These are phyloP conservation scores for Monosporascus sp. DNA, from an alignment of 2,329 filamentous ascomycete genomes.

Conservation along the genomic window DNA sequence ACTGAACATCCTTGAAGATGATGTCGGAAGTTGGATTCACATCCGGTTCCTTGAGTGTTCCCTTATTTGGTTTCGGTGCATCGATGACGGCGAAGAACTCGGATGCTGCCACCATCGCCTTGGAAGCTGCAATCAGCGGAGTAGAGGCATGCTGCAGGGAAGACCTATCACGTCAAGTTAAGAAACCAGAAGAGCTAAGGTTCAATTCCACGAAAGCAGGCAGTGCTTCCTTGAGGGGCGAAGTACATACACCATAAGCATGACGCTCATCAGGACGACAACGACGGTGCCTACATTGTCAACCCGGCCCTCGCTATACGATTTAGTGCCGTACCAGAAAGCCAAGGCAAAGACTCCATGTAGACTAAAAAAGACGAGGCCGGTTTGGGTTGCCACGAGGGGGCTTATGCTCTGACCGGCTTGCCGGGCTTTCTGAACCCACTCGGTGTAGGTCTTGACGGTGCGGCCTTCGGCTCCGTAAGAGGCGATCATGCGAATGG, in stretches of 20 bases:
- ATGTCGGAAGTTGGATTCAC: conserved; percentile 42
- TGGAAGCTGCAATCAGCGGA: conserved; percentile 47
- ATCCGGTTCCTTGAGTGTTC: conserved; percentile 34
- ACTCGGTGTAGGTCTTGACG: conserved; percentile 42
- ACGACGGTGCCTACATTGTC: conserved; percentile 45
- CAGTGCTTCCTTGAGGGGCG: too few species aligned
- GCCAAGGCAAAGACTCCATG: conserved; percentile 47
- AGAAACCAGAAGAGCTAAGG: conserved; percentile 34
- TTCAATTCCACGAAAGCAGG: too few species aligned
- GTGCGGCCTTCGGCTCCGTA: conserved; percentile 52
- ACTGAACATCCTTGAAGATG: conserved; percentile 54
- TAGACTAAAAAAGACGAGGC: conserved; percentile 44
- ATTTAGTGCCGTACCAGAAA: conserved; percentile 55
- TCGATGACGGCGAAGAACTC: conserved; percentile 49
- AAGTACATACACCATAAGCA: conserved; percentile 32
- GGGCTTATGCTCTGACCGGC: conserved; percentile 42
- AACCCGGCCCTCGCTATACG: conserved; percentile 38
- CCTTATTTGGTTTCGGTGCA: conserved; percentile 31
- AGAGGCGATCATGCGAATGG: conserved; percentile 53
- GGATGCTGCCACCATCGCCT: conserved; percentile 48
- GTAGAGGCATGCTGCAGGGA: conserved; percentile 50
- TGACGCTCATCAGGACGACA: conserved; percentile 23
- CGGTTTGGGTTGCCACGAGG: conserved; percentile 43
- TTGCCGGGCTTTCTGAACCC: conserved; percentile 45
- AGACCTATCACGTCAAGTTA: conserved; percentile 25